Percentiles rank a stretch among this genome's conserved stretches.
phyloP scores from a whole-genome alignment of 2,329 filamentous ascomycete genomes.

The Talaromyces sp. region DNA sequence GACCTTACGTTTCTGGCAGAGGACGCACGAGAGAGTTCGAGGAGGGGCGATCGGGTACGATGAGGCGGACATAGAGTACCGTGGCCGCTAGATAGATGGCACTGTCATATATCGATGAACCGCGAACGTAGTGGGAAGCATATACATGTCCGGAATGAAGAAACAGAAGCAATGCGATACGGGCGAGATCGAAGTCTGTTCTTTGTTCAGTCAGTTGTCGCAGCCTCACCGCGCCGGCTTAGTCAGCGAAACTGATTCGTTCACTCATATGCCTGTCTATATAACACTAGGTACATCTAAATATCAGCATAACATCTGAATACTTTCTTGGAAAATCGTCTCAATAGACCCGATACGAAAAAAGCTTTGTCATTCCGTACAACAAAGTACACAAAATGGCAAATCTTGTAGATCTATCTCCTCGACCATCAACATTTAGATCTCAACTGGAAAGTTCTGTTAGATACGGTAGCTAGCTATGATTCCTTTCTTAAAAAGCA shows the following conservation, averaged over 20 bases:
- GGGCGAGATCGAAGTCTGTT: neutral
- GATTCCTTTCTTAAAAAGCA: no score
- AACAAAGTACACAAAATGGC: no score
- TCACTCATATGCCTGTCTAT: no score
- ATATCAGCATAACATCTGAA: no score
- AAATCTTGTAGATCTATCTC: no score
- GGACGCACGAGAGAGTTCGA: neutral
- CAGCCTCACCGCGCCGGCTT: neutral
- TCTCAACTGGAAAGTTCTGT: no score
- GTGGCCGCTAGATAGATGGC: neutral
- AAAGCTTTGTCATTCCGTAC: no score
- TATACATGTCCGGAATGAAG: neutral
- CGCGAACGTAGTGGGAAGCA: neutral
- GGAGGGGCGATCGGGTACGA: neutral
- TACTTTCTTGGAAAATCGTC: no score
- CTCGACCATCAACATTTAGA: no score
- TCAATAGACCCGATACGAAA: no score
- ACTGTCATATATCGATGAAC: neutral
- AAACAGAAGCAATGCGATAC: neutral
- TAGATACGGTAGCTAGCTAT: no score
- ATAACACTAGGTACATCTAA: no score
- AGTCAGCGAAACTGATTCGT: neutral
- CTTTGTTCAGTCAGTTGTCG: neutral
- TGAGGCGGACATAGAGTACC: neutral
- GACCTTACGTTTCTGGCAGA: neutral